Percentiles rank a stretch among this genome's conserved stretches.
Evolutionary conservation across 805 yeast species (phyloP).

Genomic region (Monosporozyma unispora): DNA sequence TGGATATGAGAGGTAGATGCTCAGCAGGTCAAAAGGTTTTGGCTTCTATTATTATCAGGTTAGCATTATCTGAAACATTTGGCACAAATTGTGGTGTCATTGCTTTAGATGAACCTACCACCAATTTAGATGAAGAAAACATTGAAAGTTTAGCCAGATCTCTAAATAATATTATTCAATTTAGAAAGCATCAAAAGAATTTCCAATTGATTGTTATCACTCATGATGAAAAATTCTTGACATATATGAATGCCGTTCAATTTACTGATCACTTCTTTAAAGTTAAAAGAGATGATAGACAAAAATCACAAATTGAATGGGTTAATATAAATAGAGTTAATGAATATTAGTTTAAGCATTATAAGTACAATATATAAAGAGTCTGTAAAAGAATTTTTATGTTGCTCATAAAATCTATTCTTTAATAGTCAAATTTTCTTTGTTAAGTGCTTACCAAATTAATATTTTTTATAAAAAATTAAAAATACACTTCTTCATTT

Average conservation of each 20-base stretch:
- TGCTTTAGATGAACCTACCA: constrained; percentile 96
- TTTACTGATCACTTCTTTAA: constrained; percentile 84
- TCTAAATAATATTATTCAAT: constrained; percentile 61
- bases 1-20: constrained; percentile 97
- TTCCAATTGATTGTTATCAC: constrained; percentile 94
- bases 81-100: constrained; percentile 93
- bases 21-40: constrained; percentile 96
- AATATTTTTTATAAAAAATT: too few relatives aligned
- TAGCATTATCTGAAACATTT: constrained; percentile 92
- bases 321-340: constrained; percentile 36
- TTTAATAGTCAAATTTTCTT: too few relatives aligned
- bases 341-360: constrained; percentile 11
- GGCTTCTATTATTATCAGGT: constrained; percentile 82
- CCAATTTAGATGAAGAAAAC: constrained; percentile 85
- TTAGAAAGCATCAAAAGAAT: constrained; percentile 69
- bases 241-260: constrained; percentile 73
- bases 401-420: too few relatives aligned
- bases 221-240: constrained; percentile 87
- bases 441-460: too few relatives aligned
- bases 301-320: constrained; percentile 66
- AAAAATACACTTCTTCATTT: too few relatives aligned
- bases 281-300: constrained; percentile 70
- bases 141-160: constrained; percentile 81
- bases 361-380: too few relatives aligned
- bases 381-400: too few relatives aligned